phyloP scores from a whole-genome alignment of 2,329 filamentous ascomycete genomes.

The Daldinia sp. region DNA sequence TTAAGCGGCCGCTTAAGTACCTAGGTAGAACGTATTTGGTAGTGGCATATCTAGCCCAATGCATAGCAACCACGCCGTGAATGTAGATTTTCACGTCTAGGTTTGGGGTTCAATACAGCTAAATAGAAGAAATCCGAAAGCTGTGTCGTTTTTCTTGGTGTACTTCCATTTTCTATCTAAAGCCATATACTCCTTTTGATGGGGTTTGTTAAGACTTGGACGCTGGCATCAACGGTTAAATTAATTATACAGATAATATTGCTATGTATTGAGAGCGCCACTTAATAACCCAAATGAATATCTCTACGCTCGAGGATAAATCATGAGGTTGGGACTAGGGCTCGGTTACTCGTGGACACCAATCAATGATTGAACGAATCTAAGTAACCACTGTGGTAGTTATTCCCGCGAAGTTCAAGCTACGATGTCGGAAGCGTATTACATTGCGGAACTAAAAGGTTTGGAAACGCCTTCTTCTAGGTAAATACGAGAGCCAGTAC shows the following conservation, averaged over 20 bases:
- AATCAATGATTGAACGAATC: too few relatives aligned
- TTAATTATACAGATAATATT: neutral
- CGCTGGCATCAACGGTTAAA: neutral
- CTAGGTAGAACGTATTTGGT: conserved; percentile 14
- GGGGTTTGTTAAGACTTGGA: neutral
- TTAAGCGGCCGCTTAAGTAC: conserved; percentile 28
- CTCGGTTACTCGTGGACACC: too few relatives aligned
- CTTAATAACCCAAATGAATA: neutral
- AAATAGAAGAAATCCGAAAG: neutral
- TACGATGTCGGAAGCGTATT: too few relatives aligned
- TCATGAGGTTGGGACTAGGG: too few relatives aligned
- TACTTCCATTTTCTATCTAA: too few relatives aligned
- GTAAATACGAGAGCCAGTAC: too few relatives aligned
- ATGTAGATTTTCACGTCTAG: neutral
- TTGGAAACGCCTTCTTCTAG: too few relatives aligned
- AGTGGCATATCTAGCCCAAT: conserved; percentile 3
- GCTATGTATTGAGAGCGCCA: neutral
- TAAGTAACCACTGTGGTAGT: too few relatives aligned
- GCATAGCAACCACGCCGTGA: neutral
- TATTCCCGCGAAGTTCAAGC: too few relatives aligned
- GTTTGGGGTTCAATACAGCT: neutral
- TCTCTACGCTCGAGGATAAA: too few relatives aligned
- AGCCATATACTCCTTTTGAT: neutral
- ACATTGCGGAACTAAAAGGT: too few relatives aligned
- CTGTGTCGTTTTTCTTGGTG: neutral